Conservation (phyloP, 2,329 filamentous ascomycete genomes). For the Kalmusia sp. region DNA sequence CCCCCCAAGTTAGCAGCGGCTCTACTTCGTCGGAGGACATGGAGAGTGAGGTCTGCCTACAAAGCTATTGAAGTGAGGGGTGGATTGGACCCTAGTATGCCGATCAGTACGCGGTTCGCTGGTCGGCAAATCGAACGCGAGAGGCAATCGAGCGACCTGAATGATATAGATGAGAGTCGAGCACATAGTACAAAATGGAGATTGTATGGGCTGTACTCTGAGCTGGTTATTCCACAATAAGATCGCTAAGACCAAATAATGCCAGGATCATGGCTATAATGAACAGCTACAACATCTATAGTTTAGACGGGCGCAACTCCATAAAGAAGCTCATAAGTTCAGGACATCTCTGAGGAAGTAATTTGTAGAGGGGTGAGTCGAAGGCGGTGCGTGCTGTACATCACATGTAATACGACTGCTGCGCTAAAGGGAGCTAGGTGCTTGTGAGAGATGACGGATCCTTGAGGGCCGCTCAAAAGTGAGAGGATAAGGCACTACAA, state of each 20-base stretch:
- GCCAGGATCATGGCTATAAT: too few relatives aligned
- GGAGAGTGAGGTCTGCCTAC: not conserved
- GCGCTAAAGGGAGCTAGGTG: not conserved
- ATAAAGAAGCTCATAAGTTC: too few relatives aligned
- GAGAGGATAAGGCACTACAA: not conserved
- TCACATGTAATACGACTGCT: too few relatives aligned
- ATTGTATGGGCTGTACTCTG: too few relatives aligned
- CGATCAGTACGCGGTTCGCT: not conserved
- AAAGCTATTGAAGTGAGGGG: slow-evolving; percentile 6
- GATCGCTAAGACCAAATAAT: too few relatives aligned
- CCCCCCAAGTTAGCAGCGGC: not conserved
- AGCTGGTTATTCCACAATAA: too few relatives aligned
- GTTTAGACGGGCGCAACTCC: too few relatives aligned
- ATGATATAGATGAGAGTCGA: too few relatives aligned
- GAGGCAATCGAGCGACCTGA: not conserved
- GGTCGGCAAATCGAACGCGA: not conserved
- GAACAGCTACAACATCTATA: too few relatives aligned
- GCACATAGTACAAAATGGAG: too few relatives aligned
- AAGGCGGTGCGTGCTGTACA: not conserved
- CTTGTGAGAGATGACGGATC: not conserved
- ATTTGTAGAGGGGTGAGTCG: not conserved
- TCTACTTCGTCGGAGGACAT: not conserved
- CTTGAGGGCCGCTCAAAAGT: too few relatives aligned
- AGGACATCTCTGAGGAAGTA: too few relatives aligned
- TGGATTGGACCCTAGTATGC: not conserved